phyloP scores from a whole-genome alignment of 179 eudicot species.

The Kewa caespitosa region DNA sequence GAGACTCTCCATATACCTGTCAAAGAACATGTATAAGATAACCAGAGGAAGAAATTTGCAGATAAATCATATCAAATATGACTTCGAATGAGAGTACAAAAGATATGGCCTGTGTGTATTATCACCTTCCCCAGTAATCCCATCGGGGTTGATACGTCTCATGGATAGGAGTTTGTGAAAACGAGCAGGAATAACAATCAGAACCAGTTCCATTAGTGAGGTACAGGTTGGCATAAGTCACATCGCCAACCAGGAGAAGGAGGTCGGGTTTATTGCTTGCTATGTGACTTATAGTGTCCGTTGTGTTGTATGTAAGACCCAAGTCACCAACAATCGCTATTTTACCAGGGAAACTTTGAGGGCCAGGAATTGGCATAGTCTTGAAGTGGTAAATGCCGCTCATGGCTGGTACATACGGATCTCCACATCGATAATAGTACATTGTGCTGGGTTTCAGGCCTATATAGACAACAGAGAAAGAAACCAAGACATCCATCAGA shows the following conservation, averaged over 20 bases:
- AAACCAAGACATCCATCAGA: background rate
- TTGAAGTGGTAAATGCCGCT: slow-evolving; percentile 58
- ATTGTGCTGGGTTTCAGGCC: slow-evolving; percentile 66
- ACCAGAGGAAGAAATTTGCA: background rate
- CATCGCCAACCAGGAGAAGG: slow-evolving; percentile 78
- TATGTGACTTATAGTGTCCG: slow-evolving; percentile 70
- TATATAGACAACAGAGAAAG: slow-evolving; percentile 17
- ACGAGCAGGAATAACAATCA: slow-evolving; percentile 88
- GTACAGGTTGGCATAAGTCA: slow-evolving; percentile 83
- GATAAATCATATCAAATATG: background rate
- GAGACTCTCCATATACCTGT: slow-evolving; percentile 83
- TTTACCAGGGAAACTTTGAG: slow-evolving; percentile 54
- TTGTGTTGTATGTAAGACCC: slow-evolving; percentile 86
- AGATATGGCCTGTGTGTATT: background rate
- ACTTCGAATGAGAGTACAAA: background rate
- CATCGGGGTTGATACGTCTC: slow-evolving; percentile 98
- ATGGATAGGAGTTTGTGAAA: slow-evolving; percentile 78
- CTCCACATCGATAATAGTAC: slow-evolving; percentile 89
- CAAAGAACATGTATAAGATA: slow-evolving; percentile 9
- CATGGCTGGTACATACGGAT: slow-evolving; percentile 66
- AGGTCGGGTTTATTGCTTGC: slow-evolving; percentile 77
- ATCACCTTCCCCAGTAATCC: slow-evolving; percentile 98
- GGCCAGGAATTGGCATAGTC: slow-evolving; percentile 81
- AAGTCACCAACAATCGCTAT: slow-evolving; percentile 86
- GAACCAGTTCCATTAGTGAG: slow-evolving; percentile 90